Conservation (phyloP, 129 eudicot species). For the Lonicera japonica region DNA sequence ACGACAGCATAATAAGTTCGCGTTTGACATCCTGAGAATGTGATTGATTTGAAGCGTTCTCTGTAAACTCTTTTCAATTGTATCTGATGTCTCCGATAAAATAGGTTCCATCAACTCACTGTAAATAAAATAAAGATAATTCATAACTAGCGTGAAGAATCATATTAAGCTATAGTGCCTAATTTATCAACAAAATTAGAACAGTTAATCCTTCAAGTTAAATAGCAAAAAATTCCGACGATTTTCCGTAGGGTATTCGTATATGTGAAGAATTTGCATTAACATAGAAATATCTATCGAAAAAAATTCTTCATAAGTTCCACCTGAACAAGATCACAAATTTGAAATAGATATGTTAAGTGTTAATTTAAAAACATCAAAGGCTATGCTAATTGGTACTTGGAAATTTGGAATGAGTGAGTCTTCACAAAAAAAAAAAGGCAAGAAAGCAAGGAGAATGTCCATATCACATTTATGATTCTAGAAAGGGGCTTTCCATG, state of each 20-base stretch:
- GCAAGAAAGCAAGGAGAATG: no score
- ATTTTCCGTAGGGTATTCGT: no score
- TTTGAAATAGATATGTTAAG: no score
- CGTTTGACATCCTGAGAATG: slow-evolving; percentile 39
- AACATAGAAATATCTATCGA: no score
- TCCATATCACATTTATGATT: no score
- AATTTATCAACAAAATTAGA: not conserved
- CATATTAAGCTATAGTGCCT: not conserved
- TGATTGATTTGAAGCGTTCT: slow-evolving; percentile 4
- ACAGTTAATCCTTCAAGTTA: not conserved
- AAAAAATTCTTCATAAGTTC: no score
- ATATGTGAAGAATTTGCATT: no score
- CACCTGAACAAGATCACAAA: no score
- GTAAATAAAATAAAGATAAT: slow-evolving; percentile 15
- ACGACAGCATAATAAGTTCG: slow-evolving; percentile 65
- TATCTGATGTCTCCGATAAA: slow-evolving; percentile 20
- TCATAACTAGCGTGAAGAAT: slow-evolving; percentile 2
- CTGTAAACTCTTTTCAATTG: slow-evolving; percentile 12
- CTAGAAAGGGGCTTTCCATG: no score
- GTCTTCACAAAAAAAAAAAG: not conserved
- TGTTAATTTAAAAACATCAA: no score
- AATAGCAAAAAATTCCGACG: not conserved
- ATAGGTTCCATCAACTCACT: slow-evolving; percentile 39
- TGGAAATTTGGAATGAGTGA: not conserved
- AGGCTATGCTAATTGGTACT: no score